Evolutionary conservation across 306 rosid genomes (phyloP), one percentile per base, ranked within the genome.

Genomic region (Prunus mira): DNA sequence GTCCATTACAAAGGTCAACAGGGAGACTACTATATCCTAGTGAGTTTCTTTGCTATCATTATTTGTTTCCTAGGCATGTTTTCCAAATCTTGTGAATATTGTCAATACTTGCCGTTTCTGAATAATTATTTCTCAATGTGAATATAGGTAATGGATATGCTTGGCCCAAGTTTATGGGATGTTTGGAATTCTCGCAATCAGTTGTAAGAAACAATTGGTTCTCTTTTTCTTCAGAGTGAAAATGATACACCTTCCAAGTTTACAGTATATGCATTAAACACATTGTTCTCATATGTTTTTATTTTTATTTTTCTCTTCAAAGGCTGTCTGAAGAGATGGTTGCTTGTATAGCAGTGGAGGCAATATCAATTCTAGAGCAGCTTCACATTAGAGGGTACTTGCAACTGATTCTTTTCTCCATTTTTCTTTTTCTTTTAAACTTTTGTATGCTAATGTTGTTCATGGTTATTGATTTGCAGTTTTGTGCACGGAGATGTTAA

Each of bases 401-500:
- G 15, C 62, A 46, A 70, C 27, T 54, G 19, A 38, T 30, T 69
- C 3, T 22, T 71, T 65, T 55, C 2, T 57, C 15, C n/a, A 22
- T 43, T 22, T 34, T 66, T 54, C 6, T 12, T 67, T 54, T 54
- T 62, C 6, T 64, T n/a, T 61, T 60, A 11, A 28, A 1, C 52
- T 30, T 6, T 65, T 12, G 34, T 69, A 27, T 20, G 2, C 20
- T 25, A 62, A 13, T 46, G n/a, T 41, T 56, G 15, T 62, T 66
- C 22, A 32, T 72, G 66, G 28, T 34, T 22, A 66, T 62, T 70
- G 19, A 69, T 64, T 64, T 43, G 50, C 78, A 82, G 85, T 65
- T 82, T 82, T 77, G 85, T 82, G 72, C 85, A 82, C 64, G 85
- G 85, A 77, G 85, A 82, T 20, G 85, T 76, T 72, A 82, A 82